Evolutionary conservation across 140 eudicot species (phyloP), one percentile per base, ranked within the genome.

Genomic region (Senecio squalidus): DNA sequence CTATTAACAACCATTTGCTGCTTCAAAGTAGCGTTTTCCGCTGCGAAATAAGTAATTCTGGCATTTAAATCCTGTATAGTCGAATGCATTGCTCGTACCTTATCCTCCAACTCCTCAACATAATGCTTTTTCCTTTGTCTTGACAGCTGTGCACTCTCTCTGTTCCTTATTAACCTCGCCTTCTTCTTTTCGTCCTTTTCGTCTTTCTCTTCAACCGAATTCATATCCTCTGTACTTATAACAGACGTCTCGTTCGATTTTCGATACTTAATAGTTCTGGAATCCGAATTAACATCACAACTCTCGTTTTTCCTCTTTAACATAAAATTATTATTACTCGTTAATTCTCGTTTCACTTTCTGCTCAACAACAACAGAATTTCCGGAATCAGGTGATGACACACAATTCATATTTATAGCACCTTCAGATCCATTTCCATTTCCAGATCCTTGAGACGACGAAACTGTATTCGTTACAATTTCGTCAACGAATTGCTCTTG

Each of bases 111-210:
- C 39, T 91, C 96, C 67, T 86, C 98, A 2, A 91, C 84, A 43
- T 91, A 86, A 29, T 91, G 88, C 76, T 86, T 91, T 68, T 83
- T 91, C 71, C 94, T 91, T 60, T 86, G 95, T 53, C 98, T 73
- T 2, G 98, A 91, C 6, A 91, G 74, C 36, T 91, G 98, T 0
- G 98, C 94, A 55, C 96, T 86, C 68, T 91, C 98, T 0, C 98
- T 76, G 67, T 91, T 91, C 70, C 95, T 78, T 30, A 86, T 76
- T 77, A 91, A 65, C 77, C 91, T 83, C 21, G 84, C 88, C 74
- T 74, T 86, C 82, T 70, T 80, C 74, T 81, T 91, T 16, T 86
- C 98, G 0, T 86, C 91, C 7, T 61, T 67, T 48, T 78, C 97
- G 5, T 58, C 26, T 6, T 0, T 2, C n/a, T 40, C n/a, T 40